phyloP scores from a whole-genome alignment of 768 basidiomycete species.

The Gelatoporia subvermispora region DNA sequence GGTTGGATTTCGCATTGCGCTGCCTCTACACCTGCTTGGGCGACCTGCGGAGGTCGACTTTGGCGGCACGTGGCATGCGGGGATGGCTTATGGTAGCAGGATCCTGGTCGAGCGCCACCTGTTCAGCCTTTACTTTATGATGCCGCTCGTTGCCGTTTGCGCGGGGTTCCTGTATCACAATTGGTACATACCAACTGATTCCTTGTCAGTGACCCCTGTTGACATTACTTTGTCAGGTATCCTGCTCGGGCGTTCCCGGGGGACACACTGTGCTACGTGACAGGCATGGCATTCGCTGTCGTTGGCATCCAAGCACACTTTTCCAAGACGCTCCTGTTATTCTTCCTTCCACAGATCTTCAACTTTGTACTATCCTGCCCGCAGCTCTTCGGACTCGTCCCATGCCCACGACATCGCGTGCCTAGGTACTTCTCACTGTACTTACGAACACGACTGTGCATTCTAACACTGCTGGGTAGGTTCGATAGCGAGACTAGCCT shows the following conservation, averaged over 20 bases:
- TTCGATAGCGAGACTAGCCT: slow-evolving; percentile 71
- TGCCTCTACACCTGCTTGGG: slow-evolving; percentile 69
- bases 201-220: not conserved
- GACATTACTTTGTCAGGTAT: slow-evolving; percentile 55
- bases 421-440: slow-evolving; percentile 58
- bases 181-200: slow-evolving; percentile 53
- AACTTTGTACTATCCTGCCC: slow-evolving; percentile 94
- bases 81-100: slow-evolving; percentile 80
- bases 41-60: slow-evolving; percentile 62
- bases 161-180: slow-evolving; percentile 91
- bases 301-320: slow-evolving; percentile 97
- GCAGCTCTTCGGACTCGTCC: slow-evolving; percentile 89
- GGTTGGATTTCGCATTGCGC: slow-evolving; percentile 62
- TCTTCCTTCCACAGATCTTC: slow-evolving; percentile 98
- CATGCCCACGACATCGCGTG: slow-evolving; percentile 91
- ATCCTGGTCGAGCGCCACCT: slow-evolving; percentile 89
- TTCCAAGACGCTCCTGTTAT: slow-evolving; percentile 91
- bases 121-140: slow-evolving; percentile 97
- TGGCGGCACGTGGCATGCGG: slow-evolving; percentile 77
- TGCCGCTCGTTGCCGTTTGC: slow-evolving; percentile 89
- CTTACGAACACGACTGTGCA: not conserved
- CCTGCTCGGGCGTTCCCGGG: slow-evolving; percentile 93
- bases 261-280: slow-evolving; percentile 95
- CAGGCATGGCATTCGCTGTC: slow-evolving; percentile 98
- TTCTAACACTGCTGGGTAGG: slow-evolving; percentile 33